Conservation (phyloP, 208 protist genomes). For the Angomonas ambiguus region DNA sequence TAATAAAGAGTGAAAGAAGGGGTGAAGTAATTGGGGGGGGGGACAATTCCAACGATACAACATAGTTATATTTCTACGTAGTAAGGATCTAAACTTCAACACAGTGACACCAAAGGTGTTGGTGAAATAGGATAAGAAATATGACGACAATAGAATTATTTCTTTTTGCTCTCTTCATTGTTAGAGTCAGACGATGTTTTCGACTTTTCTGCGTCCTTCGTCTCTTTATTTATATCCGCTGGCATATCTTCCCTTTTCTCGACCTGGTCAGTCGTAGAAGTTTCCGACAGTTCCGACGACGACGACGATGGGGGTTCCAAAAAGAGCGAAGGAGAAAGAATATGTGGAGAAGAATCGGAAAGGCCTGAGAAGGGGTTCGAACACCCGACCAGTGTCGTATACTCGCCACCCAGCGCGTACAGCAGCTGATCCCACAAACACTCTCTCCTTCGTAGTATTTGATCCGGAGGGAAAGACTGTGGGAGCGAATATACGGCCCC, state of each 20-base stretch:
- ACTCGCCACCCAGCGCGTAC: slow-evolving; percentile 77
- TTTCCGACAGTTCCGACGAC: too few species aligned
- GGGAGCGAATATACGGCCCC: slow-evolving; percentile 56
- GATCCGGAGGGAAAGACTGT: slow-evolving; percentile 76
- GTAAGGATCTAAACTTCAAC: too few species aligned
- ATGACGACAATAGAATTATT: too few species aligned
- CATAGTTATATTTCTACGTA: too few species aligned
- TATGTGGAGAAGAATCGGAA: slow-evolving; percentile 37
- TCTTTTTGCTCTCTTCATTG: too few species aligned
- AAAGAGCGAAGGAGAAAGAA: slow-evolving; percentile 27
- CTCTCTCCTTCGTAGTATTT: slow-evolving; percentile 66
- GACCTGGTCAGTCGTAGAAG: too few species aligned
- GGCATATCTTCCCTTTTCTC: background rate
- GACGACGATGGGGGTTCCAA: slow-evolving; percentile 12
- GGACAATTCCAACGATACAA: too few species aligned
- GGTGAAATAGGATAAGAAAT: too few species aligned
- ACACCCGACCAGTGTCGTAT: slow-evolving; percentile 60
- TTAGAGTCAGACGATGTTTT: too few species aligned
- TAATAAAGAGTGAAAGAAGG: too few species aligned
- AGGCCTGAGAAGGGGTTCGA: slow-evolving; percentile 69
- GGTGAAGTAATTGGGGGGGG: too few species aligned
- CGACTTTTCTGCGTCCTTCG: background rate
- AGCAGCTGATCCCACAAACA: slow-evolving; percentile 85
- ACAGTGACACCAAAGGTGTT: too few species aligned
- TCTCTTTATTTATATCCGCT: background rate